These are phyloP conservation scores for Trichoderma afroharzianum DNA, from an alignment of 2,329 filamentous ascomycete genomes.

Conservation along the genomic window DNA sequence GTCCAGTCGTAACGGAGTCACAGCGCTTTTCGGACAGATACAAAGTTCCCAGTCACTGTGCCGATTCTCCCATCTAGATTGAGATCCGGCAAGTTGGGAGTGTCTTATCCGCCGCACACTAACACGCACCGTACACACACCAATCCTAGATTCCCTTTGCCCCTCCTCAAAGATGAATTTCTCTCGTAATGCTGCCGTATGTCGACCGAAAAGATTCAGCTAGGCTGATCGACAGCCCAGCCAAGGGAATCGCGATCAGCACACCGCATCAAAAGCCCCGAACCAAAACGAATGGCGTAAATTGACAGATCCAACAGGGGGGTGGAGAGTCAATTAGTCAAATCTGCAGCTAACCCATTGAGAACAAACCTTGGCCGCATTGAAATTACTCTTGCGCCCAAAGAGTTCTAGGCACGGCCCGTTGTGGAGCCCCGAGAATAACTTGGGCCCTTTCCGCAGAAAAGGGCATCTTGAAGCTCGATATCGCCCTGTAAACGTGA, in stretches of 20 bases:
- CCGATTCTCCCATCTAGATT: not conserved
- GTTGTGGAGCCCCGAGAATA: conserved; percentile 12
- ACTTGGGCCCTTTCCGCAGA: not conserved
- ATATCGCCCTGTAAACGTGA: too few relatives aligned
- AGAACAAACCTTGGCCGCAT: not conserved
- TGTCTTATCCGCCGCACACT: not conserved
- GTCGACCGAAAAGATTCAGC: not conserved
- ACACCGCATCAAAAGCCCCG: not conserved
- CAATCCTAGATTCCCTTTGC: not conserved
- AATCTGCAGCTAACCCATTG: not conserved
- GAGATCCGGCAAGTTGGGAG: not conserved
- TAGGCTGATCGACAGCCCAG: not conserved
- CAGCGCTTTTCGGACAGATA: not conserved
- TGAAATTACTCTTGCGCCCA: conserved; percentile 15
- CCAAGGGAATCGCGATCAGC: not conserved
- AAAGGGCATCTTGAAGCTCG: not conserved
- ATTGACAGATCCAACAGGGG: not conserved
- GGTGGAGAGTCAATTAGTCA: not conserved
- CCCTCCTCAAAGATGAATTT: not conserved
- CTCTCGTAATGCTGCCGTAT: not conserved
- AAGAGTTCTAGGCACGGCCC: conserved; percentile 18
- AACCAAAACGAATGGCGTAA: not conserved
- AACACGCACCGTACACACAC: not conserved
- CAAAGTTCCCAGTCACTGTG: not conserved
- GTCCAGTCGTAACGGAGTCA: not conserved